phyloP scores from a whole-genome alignment of 2,329 filamentous ascomycete species.

The Alternaria postmessia region DNA sequence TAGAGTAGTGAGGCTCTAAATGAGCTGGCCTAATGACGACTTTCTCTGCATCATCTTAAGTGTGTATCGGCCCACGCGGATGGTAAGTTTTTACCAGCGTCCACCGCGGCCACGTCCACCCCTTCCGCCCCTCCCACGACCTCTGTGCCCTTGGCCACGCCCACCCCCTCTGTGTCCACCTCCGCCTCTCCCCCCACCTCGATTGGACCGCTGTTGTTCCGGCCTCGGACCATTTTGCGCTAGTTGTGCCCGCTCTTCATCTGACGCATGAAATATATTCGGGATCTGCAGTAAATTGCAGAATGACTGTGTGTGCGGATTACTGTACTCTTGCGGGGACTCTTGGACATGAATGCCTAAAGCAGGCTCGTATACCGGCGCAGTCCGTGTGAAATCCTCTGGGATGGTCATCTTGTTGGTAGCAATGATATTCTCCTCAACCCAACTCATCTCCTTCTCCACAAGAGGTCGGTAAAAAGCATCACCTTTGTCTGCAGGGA shows the following conservation, averaged over 20 bases:
- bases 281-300: slow-evolving; percentile 79
- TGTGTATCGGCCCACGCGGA: slow-evolving; percentile 2
- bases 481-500: slow-evolving; percentile 72
- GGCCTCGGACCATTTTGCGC: slow-evolving; percentile 43
- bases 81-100: slow-evolving; percentile 30
- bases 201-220: slow-evolving; percentile 35
- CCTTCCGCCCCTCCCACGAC: slow-evolving; percentile 20
- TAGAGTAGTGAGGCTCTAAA: background rate
- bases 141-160: slow-evolving; percentile 28
- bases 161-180: slow-evolving; percentile 41
- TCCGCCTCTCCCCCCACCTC: slow-evolving; percentile 40
- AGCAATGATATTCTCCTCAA: slow-evolving; percentile 76
- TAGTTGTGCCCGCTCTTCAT: slow-evolving; percentile 66
- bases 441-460: slow-evolving; percentile 76
- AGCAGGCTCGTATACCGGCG: slow-evolving; percentile 71
- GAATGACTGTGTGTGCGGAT: slow-evolving; percentile 83
- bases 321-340: slow-evolving; percentile 83
- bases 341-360: slow-evolving; percentile 66
- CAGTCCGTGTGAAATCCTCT: slow-evolving; percentile 78
- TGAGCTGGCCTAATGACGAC: background rate
- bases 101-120: slow-evolving; percentile 39
- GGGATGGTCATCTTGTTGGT: slow-evolving; percentile 72
- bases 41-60: background rate
- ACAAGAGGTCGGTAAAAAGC: slow-evolving; percentile 73
- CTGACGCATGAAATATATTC: slow-evolving; percentile 77